Conservation (phyloP, 306 rosid genomes). For the Cicer chorassanicum region DNA sequence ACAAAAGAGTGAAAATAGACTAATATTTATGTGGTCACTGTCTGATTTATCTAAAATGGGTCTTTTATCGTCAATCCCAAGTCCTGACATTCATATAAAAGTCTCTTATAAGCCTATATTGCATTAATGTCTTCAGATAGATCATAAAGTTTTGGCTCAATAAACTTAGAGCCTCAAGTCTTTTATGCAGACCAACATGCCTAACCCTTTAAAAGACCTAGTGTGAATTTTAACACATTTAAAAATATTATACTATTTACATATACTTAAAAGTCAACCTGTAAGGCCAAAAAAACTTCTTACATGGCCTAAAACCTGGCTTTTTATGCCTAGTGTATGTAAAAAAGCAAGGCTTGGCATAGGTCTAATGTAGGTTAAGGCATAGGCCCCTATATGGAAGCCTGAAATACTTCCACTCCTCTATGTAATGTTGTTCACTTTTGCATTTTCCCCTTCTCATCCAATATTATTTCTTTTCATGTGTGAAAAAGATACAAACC, state of each 20-base stretch:
- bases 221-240: not conserved
- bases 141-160: not conserved
- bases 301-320: not conserved
- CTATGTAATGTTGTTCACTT: not conserved
- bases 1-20: not conserved
- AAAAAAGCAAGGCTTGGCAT: not conserved
- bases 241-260: not conserved
- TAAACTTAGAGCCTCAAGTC: not conserved
- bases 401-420: not conserved
- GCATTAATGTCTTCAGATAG: constrained; percentile 4
- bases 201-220: not conserved
- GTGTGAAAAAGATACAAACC: constrained; percentile 54
- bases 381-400: not conserved
- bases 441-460: constrained; percentile 8
- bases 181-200: not conserved
- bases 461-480: constrained; percentile 9
- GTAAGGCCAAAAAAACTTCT: not conserved
- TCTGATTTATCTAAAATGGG: not conserved
- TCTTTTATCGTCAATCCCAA: not conserved
- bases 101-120: not conserved
- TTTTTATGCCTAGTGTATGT: constrained; percentile 1
- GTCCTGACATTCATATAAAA: not conserved
- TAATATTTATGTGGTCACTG: not conserved
- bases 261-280: not conserved
- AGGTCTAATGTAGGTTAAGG: not conserved